Percentiles rank a stretch among this genome's conserved stretches.
Evolutionary conservation across 805 yeast species (phyloP).

Genomic region (Pichia occidentalis): DNA sequence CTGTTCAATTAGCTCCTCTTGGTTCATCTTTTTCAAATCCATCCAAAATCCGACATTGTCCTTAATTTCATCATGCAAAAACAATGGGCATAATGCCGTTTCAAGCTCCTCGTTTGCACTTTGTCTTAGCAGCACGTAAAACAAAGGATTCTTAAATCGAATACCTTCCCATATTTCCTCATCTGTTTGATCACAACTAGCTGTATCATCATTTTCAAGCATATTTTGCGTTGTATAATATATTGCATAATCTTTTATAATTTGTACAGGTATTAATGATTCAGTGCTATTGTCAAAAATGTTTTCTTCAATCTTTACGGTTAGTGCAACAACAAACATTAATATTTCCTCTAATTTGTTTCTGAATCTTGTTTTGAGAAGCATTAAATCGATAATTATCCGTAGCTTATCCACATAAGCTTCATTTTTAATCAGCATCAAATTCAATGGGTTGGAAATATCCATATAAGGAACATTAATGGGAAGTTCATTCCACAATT

Average conservation of each 20-base stretch:
- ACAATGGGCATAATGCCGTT: constrained; percentile 5
- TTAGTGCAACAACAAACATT: constrained; percentile 4
- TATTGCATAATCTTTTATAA: constrained; percentile 6
- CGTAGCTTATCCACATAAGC: constrained; percentile 14
- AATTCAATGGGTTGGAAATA: constrained; percentile 4
- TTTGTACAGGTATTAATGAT: constrained; percentile 5
- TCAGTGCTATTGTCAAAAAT: not conserved
- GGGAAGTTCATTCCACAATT: constrained; percentile 8
- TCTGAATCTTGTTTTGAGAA: constrained; percentile 5
- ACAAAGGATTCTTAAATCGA: constrained; percentile 3
- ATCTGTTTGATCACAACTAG: not conserved
- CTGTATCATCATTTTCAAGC: not conserved
- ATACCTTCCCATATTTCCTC: constrained; percentile 5
- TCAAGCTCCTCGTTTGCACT: constrained; percentile 9
- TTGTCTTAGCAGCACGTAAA: constrained; percentile 4
- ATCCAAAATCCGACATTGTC: constrained; percentile 7
- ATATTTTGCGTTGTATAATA: not conserved
- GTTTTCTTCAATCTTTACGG: constrained; percentile 4
- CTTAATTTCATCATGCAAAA: constrained; percentile 3
- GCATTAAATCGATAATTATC: constrained; percentile 13
- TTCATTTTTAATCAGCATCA: constrained; percentile 4
- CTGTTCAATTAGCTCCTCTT: constrained; percentile 8
- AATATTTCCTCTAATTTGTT: constrained; percentile 7
- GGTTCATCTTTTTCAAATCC: not conserved
- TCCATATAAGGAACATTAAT: constrained; percentile 13